These are phyloP conservation scores for Eucalyptus curtisii DNA, from an alignment of 345 rosid genomes.

Conservation along the genomic window DNA sequence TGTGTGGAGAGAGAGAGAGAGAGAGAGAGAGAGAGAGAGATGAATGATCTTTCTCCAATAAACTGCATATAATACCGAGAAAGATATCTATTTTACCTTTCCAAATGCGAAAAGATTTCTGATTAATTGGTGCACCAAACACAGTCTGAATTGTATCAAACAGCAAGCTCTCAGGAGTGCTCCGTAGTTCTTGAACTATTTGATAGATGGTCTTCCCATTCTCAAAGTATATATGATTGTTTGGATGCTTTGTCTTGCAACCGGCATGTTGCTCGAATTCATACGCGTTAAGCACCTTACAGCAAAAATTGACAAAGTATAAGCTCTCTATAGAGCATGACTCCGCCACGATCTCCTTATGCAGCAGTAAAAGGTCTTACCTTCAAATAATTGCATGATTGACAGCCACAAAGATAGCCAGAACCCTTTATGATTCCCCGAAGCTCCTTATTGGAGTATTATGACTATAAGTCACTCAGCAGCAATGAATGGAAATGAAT, in stretches of 20 bases:
- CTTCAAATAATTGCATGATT: slow-evolving; percentile 63
- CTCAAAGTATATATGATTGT: slow-evolving; percentile 87
- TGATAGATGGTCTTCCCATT: slow-evolving; percentile 94
- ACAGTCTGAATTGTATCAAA: slow-evolving; percentile 72
- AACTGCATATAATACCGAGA: not conserved
- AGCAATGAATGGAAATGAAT: slow-evolving; percentile 2
- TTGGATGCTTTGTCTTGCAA: slow-evolving; percentile 92
- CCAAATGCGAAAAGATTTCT: slow-evolving; percentile 88
- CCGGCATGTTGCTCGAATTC: slow-evolving; percentile 93
- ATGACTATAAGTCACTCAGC: slow-evolving; percentile 1
- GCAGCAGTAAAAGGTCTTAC: slow-evolving; percentile 19
- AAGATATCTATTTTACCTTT: slow-evolving; percentile 38
- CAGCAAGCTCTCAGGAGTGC: slow-evolving; percentile 59
- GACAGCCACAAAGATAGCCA: slow-evolving; percentile 91
- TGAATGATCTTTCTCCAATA: not conserved
- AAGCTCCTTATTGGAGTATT: slow-evolving; percentile 46
- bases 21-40: not conserved
- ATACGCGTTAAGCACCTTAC: slow-evolving; percentile 71
- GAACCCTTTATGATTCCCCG: slow-evolving; percentile 77
- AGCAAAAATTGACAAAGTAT: not conserved
- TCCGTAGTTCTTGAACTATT: slow-evolving; percentile 84
- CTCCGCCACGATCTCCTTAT: not conserved
- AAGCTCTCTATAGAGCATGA: not conserved
- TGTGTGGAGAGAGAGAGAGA: not conserved
- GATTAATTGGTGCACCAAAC: slow-evolving; percentile 79